Percentiles rank a stretch among this genome's conserved stretches.
These are phyloP conservation scores for Pythium monospermum DNA, from an alignment of 352 stramenopile species.

Conservation along the genomic window DNA sequence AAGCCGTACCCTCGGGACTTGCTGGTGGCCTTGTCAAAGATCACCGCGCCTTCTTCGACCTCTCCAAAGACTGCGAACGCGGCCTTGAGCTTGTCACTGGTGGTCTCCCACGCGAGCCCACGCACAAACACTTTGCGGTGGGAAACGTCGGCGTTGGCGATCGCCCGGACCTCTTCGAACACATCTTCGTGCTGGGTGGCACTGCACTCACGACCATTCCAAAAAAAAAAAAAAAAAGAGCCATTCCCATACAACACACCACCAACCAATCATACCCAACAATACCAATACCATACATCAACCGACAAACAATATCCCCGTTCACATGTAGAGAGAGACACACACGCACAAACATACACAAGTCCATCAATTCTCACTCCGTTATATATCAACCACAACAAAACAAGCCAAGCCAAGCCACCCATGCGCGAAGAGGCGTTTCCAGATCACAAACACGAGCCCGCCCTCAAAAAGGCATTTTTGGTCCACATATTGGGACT, in stretches of 20 bases:
- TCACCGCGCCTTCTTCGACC: constrained; percentile 53
- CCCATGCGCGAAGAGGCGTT: not conserved
- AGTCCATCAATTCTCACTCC: constrained; percentile 14
- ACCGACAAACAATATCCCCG: constrained; percentile 3
- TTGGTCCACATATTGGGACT: too few species aligned
- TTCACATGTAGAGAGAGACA: constrained; percentile 4
- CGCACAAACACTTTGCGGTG: constrained; percentile 73
- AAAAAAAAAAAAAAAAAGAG: not conserved
- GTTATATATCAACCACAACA: not conserved
- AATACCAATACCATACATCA: not conserved
- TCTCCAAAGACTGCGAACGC: constrained; percentile 51
- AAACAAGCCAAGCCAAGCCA: not conserved
- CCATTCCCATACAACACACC: constrained; percentile 3
- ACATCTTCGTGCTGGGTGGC: constrained; percentile 55
- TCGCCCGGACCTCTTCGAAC: constrained; percentile 51
- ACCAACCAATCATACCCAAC: constrained; percentile 4
- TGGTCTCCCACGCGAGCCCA: constrained; percentile 55
- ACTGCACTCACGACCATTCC: constrained; percentile 22
- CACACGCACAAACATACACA: constrained; percentile 14
- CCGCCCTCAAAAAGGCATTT: not conserved
- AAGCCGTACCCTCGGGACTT: constrained; percentile 67
- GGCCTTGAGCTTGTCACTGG: constrained; percentile 37
- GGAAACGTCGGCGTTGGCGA: constrained; percentile 43
- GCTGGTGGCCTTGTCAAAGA: constrained; percentile 52
- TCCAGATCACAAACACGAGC: not conserved